Base-by-base conservation (phyloP, 2,329 filamentous ascomycete genomes). In the Aspergillus sp. region DNA sequence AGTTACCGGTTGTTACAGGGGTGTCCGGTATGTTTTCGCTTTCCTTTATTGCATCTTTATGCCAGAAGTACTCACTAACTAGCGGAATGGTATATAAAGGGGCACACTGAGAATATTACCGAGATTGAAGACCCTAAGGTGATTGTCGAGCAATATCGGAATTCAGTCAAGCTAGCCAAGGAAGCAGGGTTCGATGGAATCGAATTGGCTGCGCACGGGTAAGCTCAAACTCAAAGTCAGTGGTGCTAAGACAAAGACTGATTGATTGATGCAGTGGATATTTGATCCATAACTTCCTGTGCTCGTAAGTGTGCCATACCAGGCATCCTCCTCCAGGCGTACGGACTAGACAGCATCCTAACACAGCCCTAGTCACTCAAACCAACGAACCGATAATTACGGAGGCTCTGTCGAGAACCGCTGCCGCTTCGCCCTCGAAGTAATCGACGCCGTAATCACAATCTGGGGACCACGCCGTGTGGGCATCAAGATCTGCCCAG, bases 391-490 rank as follows among this genome's bases (percentile, higher is more conserved):
- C 1, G 63, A 65, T 42, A 43, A 41, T 10, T 67, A 67, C 48
- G 64, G 64, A 33, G 61, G 63, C 45, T 55, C 53, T 9, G 52
- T 56, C 4, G 56, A 61, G 39, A 62, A 62, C 40, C 55, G 64
- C 8, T 60, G 57, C 48, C 52, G 56, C 10, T 66, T 67, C 50
- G 45, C 57, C 3, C 57, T 67, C 8, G 58, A 66, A 42, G 55
- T 64, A 2, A 45, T 65, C 30, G 55, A 60, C 7, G 60, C 58
- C 0, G 55, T 66, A 1, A 53, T 57, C 6, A 39, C 42, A 1
- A 57, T 62, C 29, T 57, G 52, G 40, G 54, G 57, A 8, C 12
- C 53, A 10, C 45, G 46, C 9, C 29, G 42, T 35, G 51, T 59
- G n/a, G 52, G 58, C 12, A 50, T 63, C 44, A 61, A 59, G 30